These are phyloP conservation scores for Fusarium sterilihyphosum DNA, from an alignment of 2,329 filamentous ascomycete species.

Conservation along the genomic window DNA sequence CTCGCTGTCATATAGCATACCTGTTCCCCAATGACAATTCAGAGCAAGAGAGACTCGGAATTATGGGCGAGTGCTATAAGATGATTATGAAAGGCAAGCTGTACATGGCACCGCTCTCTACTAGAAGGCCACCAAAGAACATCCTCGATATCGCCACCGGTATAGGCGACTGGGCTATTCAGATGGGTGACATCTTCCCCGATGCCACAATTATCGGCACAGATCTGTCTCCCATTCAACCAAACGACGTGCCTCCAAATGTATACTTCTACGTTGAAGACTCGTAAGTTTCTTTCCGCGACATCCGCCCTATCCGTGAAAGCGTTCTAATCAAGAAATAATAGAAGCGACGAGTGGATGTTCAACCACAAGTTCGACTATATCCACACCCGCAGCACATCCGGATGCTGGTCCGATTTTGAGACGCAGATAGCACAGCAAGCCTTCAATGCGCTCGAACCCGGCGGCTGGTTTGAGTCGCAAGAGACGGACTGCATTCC, in stretches of 20 bases:
- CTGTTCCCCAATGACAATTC: constrained; percentile 54
- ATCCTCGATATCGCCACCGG: constrained; percentile 57
- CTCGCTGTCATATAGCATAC: constrained; percentile 48
- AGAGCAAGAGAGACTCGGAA: constrained; percentile 52
- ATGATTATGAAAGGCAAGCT: constrained; percentile 49
- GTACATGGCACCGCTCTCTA: constrained; percentile 52
- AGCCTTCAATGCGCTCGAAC: constrained; percentile 57
- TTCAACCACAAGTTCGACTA: constrained; percentile 64
- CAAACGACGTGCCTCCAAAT: constrained; percentile 72
- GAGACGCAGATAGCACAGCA: constrained; percentile 59
- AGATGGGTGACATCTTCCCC: constrained; percentile 71
- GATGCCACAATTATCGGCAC: constrained; percentile 66
- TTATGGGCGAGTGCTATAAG: constrained; percentile 49
- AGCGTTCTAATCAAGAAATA: constrained; percentile 32
- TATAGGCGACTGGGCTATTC: constrained; percentile 68
- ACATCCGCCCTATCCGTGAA: too few species aligned
- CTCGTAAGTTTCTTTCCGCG: constrained; percentile 43
- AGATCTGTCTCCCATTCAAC: constrained; percentile 74
- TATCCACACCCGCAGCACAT: constrained; percentile 60
- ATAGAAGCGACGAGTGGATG: constrained; percentile 55
- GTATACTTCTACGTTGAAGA: constrained; percentile 80
- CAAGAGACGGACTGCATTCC: constrained; percentile 55
- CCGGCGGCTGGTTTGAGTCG: constrained; percentile 64
- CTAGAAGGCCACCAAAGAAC: constrained; percentile 45
- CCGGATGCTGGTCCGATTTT: constrained; percentile 60